A percentile compares a stretch with the other conserved stretches of the same genome.
These are phyloP conservation scores for Odonthalia washingtoniensis DNA, from an alignment of 31 red algal genomes.

Conservation along the genomic window DNA sequence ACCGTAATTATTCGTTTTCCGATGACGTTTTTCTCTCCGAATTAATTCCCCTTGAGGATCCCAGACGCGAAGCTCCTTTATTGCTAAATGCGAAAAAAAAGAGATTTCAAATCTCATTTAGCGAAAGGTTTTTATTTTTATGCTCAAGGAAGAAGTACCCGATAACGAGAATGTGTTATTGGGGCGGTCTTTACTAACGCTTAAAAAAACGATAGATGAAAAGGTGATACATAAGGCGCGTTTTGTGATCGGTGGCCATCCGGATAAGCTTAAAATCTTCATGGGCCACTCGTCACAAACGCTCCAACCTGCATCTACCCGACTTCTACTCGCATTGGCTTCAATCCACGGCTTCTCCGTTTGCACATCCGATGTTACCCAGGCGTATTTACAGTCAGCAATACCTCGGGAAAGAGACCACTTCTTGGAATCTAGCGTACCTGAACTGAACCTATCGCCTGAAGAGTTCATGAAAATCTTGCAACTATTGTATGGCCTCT, in stretches of 20 bases:
- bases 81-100: conserved; percentile 16
- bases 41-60: conserved; percentile 30
- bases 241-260: conserved; percentile 42
- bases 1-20: background rate
- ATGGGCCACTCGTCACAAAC: conserved; percentile 46
- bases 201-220: conserved; percentile 42
- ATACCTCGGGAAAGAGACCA: conserved; percentile 23
- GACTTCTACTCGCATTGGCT: conserved; percentile 28
- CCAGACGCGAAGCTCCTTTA: background rate
- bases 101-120: conserved; percentile 31
- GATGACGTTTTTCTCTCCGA: conserved; percentile 50
- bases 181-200: conserved; percentile 32
- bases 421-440: conserved; percentile 30
- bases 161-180: conserved; percentile 42
- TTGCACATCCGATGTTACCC: conserved; percentile 38
- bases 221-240: conserved; percentile 41
- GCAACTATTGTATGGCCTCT: conserved; percentile 40
- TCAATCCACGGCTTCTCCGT: conserved; percentile 26
- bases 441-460: conserved; percentile 43
- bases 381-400: conserved; percentile 50
- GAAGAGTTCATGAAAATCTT: conserved; percentile 27
- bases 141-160: conserved; percentile 40
- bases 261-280: conserved; percentile 27
- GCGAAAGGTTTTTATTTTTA: conserved; percentile 24
- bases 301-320: conserved; percentile 35